Evolutionary conservation across 192 early-diverging fungal species (phyloP), one percentile per base, ranked within the genome.

Genomic region (Rhizoclosmatium sp.): DNA sequence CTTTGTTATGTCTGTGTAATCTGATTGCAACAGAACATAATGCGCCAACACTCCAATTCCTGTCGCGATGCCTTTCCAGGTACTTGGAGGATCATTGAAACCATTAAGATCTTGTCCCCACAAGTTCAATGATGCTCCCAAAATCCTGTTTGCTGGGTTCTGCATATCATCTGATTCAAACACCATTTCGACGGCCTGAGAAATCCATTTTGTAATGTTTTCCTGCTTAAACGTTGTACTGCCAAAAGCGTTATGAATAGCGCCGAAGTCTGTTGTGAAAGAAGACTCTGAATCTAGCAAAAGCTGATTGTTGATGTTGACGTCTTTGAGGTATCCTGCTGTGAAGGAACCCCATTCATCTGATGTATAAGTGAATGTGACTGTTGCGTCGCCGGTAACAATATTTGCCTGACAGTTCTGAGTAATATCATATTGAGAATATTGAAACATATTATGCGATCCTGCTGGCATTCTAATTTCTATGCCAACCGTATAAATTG

Each of bases 201-300:
- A 5, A 69, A 69, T 69, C 68, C 68, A 69, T 12, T 69, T 12
- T 69, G 68, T 69, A 14, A 40, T 47, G 47, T 1, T 41, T 19
- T 10, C 42, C 5, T 69, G 16, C 42, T 16, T 16, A 47, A 31
- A 5, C 46, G 5, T 31, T 12, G 42, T 46, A 41, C 2, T 47
- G 0, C 68, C 68, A 0, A 69, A 41, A 41, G 41, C 12, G 12
- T 69, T 7, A 14, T 47, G 42, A 12, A 69, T 41, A 19, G 31
- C 16, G 12, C 47, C 47, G 31, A 69, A 69, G 12, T 69, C 68
- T 12, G 31, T 31, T 31, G 31, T 31, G 31, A 31, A 31, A 31
- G 31, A 31, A 31, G 31, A 31, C 31, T 31, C 0, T 31, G 31
- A 31, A 31, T 31, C 31, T 31, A 31, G 31, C 0, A 31, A 31